phyloP scores from a whole-genome alignment of 768 basidiomycete species.

The Mycena kentingensis region DNA sequence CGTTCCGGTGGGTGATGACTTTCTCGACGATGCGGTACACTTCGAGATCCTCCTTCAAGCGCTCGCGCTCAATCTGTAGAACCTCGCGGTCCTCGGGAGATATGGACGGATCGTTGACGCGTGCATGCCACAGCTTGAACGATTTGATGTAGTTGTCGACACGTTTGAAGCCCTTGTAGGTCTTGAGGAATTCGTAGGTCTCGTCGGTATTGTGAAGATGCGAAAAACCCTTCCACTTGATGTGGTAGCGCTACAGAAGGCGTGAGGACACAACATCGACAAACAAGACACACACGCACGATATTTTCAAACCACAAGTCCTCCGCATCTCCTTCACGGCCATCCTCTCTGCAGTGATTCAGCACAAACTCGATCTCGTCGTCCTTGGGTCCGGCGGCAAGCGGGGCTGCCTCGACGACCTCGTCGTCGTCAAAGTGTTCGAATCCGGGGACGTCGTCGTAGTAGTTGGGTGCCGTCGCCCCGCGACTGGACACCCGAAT shows the following conservation, averaged over 20 bases:
- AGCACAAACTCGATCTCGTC: conserved; percentile 94
- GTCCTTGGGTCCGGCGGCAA: conserved; percentile 59
- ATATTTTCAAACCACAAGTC: conserved; percentile 89
- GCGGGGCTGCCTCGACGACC: conserved; percentile 42
- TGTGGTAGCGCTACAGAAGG: conserved; percentile 81
- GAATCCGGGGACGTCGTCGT: conserved; percentile 80
- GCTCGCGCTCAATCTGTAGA: conserved; percentile 86
- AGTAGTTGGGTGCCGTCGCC: conserved; percentile 80
- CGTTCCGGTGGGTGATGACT: conserved; percentile 1
- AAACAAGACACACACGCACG: conserved; percentile 44
- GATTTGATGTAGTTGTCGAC: conserved; percentile 99
- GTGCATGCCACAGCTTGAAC: conserved; percentile 72
- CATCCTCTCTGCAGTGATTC: conserved; percentile 84
- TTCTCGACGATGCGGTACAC: conserved; percentile 84
- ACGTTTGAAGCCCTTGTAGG: conserved; percentile 93
- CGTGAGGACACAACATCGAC: conserved; percentile 17
- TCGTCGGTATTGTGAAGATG: conserved; percentile 99
- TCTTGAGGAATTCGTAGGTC: conserved; percentile 92
- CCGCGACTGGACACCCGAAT: conserved; percentile 77
- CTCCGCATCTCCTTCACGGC: conserved; percentile 69
- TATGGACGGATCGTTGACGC: conserved; percentile 63
- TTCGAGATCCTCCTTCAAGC: conserved; percentile 89
- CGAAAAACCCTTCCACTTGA: conserved; percentile 99
- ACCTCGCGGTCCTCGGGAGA: conserved; percentile 88
- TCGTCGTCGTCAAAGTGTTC: conserved; percentile 71